Base-by-base conservation (phyloP, 306 rosid species). In the Sophora flavescens region DNA sequence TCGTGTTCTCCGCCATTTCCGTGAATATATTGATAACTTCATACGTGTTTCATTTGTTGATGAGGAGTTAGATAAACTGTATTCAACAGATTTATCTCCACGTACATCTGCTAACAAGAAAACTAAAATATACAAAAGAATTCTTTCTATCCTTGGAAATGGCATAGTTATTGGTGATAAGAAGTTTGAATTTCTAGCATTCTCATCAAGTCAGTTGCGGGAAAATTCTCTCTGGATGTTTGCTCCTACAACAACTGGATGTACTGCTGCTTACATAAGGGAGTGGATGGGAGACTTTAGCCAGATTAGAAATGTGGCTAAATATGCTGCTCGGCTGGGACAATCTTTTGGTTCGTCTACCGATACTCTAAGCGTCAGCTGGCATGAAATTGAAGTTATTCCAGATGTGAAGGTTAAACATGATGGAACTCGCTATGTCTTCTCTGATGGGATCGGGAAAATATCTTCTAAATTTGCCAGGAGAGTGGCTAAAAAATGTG, bases 391-490 rank as follows among this genome's bases (percentile, higher is more conserved):
- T 32, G 89, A 88, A 67, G 62, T 63, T 8, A 89, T 91, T 86
- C 92, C 97, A 17, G 96, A 93, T 82, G 54, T 91, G 16, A 82
- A 68, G 66, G 42, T 82, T 14, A 9, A 6, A 8, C 3, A 18
- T 44, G 77, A 38, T 22, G 88, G 80, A 74, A 56, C 52, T 47
- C 56, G 75, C 1, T 90, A 89, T 80, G 82, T 69, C 73, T 93
- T 93, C 86, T 93, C 97, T 32, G 96, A 91, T 71, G 98, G 97
- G 6, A 89, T 93, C 77, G 98, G 97, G 65, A 93, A 93, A 81
- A 87, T 91, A 84, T 91, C 98, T 50, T 57, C 78, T 15, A 53
- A 77, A 61, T 83, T 91, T 83, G 97, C 98, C 5, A 63, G 15
- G 81, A 72, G 59, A 78, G 98, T 93, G 53, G 93, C 93, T 44